phyloP scores from a whole-genome alignment of 306 rosid genomes.

The Styphnolobium japonicum region DNA sequence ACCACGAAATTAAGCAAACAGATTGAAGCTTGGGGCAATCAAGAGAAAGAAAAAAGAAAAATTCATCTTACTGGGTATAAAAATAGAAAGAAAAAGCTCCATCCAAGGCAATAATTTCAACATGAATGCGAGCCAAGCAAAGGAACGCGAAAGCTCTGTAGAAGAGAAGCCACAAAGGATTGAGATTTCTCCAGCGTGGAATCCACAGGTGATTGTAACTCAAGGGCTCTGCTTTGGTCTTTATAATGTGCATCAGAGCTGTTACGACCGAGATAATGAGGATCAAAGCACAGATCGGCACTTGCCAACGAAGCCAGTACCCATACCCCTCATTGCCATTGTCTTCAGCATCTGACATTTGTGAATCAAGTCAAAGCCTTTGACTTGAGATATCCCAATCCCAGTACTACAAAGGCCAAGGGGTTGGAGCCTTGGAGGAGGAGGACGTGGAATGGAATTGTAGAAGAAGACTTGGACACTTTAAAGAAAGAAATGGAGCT shows the following conservation, averaged over 20 bases:
- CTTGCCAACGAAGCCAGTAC: slow-evolving; percentile 39
- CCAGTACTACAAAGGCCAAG: neutral
- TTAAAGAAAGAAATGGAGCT: neutral
- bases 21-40: neutral
- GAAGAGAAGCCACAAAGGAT: slow-evolving; percentile 32
- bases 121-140: slow-evolving; percentile 27
- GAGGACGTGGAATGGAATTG: too few species aligned
- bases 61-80: slow-evolving; percentile 36
- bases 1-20: neutral
- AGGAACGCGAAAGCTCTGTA: slow-evolving; percentile 33
- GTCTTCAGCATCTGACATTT: slow-evolving; percentile 19
- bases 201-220: slow-evolving; percentile 28
- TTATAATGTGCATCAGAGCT: slow-evolving; percentile 14
- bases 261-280: neutral
- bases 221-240: slow-evolving; percentile 30
- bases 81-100: slow-evolving; percentile 35
- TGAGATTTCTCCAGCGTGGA: slow-evolving; percentile 39
- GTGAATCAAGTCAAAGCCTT: neutral
- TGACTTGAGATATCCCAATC: neutral
- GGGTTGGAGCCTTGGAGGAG: too few species aligned
- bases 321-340: neutral
- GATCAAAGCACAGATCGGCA: slow-evolving; percentile 29
- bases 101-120: slow-evolving; percentile 19
- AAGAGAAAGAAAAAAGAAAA: neutral
- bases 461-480: neutral